Evolutionary conservation across 2,329 filamentous ascomycete genomes (phyloP).

Genomic region (Aspergillus viridinutans): DNA sequence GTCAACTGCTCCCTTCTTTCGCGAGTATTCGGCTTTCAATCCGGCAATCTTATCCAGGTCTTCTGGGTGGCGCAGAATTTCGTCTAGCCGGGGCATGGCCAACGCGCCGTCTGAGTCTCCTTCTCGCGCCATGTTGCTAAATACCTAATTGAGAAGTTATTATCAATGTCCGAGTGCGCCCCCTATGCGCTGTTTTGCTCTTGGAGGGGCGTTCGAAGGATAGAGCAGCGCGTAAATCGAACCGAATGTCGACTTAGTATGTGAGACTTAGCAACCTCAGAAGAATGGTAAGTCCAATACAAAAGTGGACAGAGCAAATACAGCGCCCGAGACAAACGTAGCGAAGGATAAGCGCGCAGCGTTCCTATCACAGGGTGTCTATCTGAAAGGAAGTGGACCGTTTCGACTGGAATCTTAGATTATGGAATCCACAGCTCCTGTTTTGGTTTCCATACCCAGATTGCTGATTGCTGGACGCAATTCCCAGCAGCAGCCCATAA

Average conservation of each 20-base stretch:
- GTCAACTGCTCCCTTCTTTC: conserved; percentile 91
- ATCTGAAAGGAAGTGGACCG: background rate
- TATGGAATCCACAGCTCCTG: background rate
- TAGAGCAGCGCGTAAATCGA: background rate
- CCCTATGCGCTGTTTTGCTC: background rate
- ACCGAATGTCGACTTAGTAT: background rate
- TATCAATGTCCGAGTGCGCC: background rate
- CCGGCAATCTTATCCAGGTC: conserved; percentile 93
- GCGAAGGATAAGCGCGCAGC: background rate
- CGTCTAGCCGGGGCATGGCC: conserved; percentile 72
- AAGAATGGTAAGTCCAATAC: background rate
- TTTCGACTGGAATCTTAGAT: background rate
- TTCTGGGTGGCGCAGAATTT: conserved; percentile 90
- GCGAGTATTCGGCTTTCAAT: conserved; percentile 85
- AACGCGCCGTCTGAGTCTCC: conserved; percentile 54
- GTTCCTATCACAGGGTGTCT: background rate
- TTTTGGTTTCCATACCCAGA: background rate
- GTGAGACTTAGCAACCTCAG: background rate
- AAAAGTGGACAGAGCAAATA: background rate
- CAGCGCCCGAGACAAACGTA: background rate
- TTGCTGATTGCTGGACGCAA: background rate
- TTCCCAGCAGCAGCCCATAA: background rate
- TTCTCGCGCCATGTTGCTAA: conserved; percentile 31
- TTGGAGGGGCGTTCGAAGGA: background rate
- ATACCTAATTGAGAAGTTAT: background rate